phyloP scores from a whole-genome alignment of 2,329 filamentous ascomycete genomes.

The Colletotrichum cereale region DNA sequence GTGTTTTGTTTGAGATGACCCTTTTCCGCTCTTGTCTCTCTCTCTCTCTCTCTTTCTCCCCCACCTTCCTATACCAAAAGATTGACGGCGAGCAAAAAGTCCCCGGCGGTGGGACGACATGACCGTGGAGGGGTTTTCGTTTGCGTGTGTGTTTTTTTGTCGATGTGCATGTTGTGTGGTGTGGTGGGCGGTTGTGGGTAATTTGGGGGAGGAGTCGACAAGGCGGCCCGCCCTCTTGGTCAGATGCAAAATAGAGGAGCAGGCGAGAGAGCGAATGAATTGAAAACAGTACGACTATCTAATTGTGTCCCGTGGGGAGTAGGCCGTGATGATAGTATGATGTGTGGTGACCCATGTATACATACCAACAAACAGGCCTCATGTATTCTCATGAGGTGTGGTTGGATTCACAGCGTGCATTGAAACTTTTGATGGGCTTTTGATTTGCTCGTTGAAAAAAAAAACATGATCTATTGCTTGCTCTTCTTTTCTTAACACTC shows the following conservation, averaged over 20 bases:
- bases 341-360: neutral
- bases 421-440: no score
- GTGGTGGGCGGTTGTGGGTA: neutral
- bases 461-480: neutral
- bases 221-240: neutral
- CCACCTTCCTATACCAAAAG: constrained; percentile 32
- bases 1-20: neutral
- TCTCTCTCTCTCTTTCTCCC: constrained; percentile 3
- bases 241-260: constrained; percentile 10
- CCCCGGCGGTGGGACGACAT: neutral
- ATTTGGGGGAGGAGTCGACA: neutral
- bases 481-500: neutral
- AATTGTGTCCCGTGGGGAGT: neutral
- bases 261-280: constrained; percentile 18
- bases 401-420: no score
- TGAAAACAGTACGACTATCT: neutral
- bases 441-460: neutral
- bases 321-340: neutral
- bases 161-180: neutral
- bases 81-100: constrained; percentile 10
- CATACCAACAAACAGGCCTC: neutral
- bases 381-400: neutral
- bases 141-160: neutral
- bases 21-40: neutral
- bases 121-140: neutral